A percentile compares a stretch with the other conserved stretches of the same genome.
Conservation (phyloP, 2,329 filamentous ascomycete genomes). For the Xylariaceae sp. region DNA sequence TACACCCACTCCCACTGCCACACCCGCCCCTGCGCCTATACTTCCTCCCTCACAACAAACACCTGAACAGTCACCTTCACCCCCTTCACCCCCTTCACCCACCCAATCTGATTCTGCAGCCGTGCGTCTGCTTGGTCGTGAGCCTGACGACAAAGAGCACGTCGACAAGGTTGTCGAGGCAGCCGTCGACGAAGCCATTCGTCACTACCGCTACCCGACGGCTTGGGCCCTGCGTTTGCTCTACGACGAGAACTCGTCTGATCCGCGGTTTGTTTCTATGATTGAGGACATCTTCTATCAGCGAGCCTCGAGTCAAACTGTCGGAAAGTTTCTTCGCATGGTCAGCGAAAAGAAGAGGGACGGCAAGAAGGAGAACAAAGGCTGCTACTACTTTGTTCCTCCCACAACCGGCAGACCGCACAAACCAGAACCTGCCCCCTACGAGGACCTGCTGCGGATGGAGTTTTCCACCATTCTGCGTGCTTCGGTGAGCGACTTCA, state of each 20-base stretch:
- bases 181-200: conserved; percentile 56
- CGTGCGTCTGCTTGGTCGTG: conserved; percentile 7
- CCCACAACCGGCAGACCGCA: conserved; percentile 43
- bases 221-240: conserved; percentile 58
- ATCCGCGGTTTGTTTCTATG: conserved; percentile 52
- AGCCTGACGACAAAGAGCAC: conserved; percentile 39
- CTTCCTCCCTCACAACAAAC: conserved; percentile 4
- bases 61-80: too few species aligned
- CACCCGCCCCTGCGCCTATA: conserved; percentile 5
- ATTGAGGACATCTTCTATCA: conserved; percentile 56
- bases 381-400: conserved; percentile 52
- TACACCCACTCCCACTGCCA: conserved; percentile 6
- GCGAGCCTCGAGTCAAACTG: conserved; percentile 49
- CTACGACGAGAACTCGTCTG: conserved; percentile 53
- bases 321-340: conserved; percentile 48
- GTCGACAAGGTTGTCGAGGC: conserved; percentile 51
- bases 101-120: conserved; percentile 9
- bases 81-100: conserved; percentile 11
- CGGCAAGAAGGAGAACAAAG: conserved; percentile 50
- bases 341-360: conserved; percentile 54
- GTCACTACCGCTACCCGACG: conserved; percentile 55
- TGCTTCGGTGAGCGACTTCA: conserved; percentile 11
- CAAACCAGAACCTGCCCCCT: conserved; percentile 47
- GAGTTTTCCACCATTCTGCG: conserved; percentile 30
- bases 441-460: conserved; percentile 43